phyloP scores from a whole-genome alignment of 139 green algal species.

The Haematococcus lacustris region DNA sequence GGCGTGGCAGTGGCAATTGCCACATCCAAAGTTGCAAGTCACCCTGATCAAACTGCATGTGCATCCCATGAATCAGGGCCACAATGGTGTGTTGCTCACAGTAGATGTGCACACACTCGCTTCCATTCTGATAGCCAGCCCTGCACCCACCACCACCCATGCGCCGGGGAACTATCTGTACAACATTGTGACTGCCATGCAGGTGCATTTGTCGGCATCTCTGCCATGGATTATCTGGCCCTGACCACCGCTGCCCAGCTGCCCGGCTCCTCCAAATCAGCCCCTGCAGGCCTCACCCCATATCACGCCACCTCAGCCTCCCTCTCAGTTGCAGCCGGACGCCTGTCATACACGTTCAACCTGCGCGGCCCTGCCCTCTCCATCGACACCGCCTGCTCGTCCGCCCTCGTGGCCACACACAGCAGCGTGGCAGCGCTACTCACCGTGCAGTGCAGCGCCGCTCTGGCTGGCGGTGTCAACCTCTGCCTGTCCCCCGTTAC shows the following conservation, averaged over 20 bases:
- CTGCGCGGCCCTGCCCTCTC: slow-evolving; percentile 63
- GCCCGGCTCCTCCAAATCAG: not conserved
- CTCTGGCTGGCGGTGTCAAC: slow-evolving; percentile 54
- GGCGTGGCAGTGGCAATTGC: not conserved
- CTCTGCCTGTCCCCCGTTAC: slow-evolving; percentile 55
- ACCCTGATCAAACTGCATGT: no score
- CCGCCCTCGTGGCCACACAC: slow-evolving; percentile 59
- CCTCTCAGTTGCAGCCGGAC: slow-evolving; percentile 61
- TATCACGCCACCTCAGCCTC: slow-evolving; percentile 47
- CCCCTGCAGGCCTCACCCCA: slow-evolving; percentile 28
- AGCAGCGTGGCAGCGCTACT: slow-evolving; percentile 24
- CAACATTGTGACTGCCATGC: not conserved
- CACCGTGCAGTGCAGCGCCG: not conserved
- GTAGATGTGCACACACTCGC: no score
- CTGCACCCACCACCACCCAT: not conserved
- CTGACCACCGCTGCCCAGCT: not conserved
- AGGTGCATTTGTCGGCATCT: slow-evolving; percentile 47
- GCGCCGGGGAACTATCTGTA: not conserved
- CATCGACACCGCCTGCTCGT: slow-evolving; percentile 78
- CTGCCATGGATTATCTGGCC: slow-evolving; percentile 44
- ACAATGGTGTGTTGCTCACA: no score
- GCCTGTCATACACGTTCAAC: slow-evolving; percentile 68
- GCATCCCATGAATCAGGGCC: no score
- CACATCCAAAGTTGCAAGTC: no score
- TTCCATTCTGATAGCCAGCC: not conserved